These are phyloP conservation scores for Phytophthora sp. DNA, from an alignment of 352 stramenopile genomes.

Conservation along the genomic window DNA sequence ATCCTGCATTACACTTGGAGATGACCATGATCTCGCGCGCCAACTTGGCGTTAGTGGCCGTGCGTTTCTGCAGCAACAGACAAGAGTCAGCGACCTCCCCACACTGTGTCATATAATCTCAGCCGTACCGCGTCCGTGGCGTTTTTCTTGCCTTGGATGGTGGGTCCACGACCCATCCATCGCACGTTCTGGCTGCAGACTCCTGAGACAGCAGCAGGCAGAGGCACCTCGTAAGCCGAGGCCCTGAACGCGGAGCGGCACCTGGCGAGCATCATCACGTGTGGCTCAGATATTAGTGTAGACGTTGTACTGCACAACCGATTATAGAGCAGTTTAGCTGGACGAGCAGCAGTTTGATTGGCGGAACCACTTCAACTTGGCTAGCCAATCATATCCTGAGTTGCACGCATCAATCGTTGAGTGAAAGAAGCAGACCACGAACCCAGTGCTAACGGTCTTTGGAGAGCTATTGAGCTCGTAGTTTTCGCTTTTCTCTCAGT, in stretches of 20 bases:
- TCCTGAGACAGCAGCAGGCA: constrained; percentile 3
- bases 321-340: constrained; percentile 8
- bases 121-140: constrained; percentile 73
- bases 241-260: constrained; percentile 13
- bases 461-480: neutral
- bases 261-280: constrained; percentile 28
- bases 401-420: neutral
- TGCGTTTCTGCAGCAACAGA: constrained; percentile 65
- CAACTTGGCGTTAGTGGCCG: constrained; percentile 78
- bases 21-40: constrained; percentile 75
- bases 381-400: neutral
- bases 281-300: constrained; percentile 7
- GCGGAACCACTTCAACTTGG: constrained; percentile 20
- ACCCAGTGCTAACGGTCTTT: neutral
- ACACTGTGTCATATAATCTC: no score
- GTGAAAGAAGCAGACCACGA: neutral
- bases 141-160: constrained; percentile 86
- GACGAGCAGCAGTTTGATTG: constrained; percentile 1
- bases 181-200: constrained; percentile 57
- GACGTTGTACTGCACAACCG: neutral
- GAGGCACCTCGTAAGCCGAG: neutral
- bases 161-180: constrained; percentile 81
- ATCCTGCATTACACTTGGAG: constrained; percentile 66
- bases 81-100: neutral
- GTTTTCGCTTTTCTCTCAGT: neutral